Base-by-base conservation (phyloP, 306 rosid species). In the Prunus armeniaca region DNA sequence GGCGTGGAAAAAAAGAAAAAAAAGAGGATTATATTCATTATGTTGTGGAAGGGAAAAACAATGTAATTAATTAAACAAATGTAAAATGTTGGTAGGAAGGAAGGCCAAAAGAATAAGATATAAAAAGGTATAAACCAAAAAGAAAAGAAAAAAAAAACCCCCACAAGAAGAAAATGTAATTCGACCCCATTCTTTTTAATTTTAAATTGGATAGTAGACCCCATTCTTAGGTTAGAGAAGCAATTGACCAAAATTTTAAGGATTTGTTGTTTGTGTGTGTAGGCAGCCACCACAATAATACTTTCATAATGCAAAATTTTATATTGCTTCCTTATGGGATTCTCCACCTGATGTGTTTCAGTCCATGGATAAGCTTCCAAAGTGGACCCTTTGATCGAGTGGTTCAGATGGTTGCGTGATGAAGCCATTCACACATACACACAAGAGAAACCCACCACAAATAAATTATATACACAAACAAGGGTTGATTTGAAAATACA, bases 161-260 rank as follows among this genome's bases (percentile, higher is more conserved):
- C 43, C 38, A 62, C 5, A 28, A 14, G 12, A 25, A 2, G 11
- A 60, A 60, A 17, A 62, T 64, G 34, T 3, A 25, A 34, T 32
- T 64, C 14, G 68, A 3, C 24, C 68, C 68, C 22, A 17, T 17
- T 64, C 3, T 32, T 64, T 32, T 17, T 64, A 17, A 10, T 64
- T 64, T 5, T 28, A 18, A 9, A 64, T 14, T 28, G 32, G 66
- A 72, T 50, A 18, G 45, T n/a, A 3, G 66, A 66, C 76, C 74
- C 61, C 47, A 68, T 52, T 43, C 6, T 43, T 32, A 57, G 58
- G 50, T 67, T 41, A n/a, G 34, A 60, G 24, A 24, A 50, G 17
- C 28, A 38, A 71, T 83, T 79, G 69, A 71, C 79, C 68, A 68
- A 14, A 43, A 38, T 73, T 25, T 47, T 60, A 75, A 54, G 61